A percentile compares a stretch with the other conserved stretches of the same genome.
phyloP scores from a whole-genome alignment of 139 green algal genomes.

The Coelastrella sp. region DNA sequence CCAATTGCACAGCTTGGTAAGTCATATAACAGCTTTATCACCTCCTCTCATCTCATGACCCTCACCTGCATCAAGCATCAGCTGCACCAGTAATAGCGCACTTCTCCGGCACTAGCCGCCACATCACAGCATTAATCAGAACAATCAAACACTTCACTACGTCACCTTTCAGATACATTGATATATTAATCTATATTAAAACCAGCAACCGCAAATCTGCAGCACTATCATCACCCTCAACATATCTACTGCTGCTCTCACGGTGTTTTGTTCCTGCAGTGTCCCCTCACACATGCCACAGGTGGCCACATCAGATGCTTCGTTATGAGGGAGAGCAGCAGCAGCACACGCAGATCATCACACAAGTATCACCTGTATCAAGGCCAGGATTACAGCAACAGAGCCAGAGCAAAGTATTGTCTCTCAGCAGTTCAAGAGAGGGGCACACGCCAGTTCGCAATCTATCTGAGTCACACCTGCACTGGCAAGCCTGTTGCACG shows the following conservation, averaged over 20 bases:
- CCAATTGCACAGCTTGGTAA: conserved; percentile 28
- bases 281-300: background rate
- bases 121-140: too few species aligned
- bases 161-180: too few species aligned
- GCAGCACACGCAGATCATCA: background rate
- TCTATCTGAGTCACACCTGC: conserved; percentile 15
- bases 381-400: conserved; percentile 23
- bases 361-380: conserved; percentile 27
- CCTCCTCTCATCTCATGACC: too few species aligned
- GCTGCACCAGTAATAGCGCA: too few species aligned
- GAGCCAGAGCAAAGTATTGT: conserved; percentile 3
- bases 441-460: background rate
- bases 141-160: too few species aligned
- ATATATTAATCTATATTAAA: too few species aligned
- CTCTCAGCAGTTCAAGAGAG: conserved; percentile 19
- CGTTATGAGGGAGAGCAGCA: conserved; percentile 4
- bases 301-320: conserved; percentile 26
- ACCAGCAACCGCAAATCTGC: too few species aligned
- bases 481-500: background rate
- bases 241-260: too few species aligned
- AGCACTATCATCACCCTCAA: too few species aligned
- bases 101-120: too few species aligned
- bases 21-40: background rate
- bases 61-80: too few species aligned
- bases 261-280: conserved; percentile 1